Evolutionary conservation across 2,329 filamentous ascomycete species (phyloP), one percentile per base, ranked within the genome.

Genomic region (Lachnellula suecica): DNA sequence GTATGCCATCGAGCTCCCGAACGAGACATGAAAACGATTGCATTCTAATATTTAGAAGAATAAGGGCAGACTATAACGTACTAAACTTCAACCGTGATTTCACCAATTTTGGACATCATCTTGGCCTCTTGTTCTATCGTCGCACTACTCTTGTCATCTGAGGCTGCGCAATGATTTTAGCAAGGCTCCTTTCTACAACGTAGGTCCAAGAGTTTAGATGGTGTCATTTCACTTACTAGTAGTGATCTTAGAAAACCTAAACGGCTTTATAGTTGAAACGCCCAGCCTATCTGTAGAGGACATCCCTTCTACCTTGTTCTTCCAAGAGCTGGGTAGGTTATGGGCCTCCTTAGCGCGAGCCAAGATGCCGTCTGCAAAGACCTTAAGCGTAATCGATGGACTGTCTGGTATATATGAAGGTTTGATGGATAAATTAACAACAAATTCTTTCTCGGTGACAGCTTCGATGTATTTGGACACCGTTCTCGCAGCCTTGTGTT

Each of bases 381-480:
- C 2, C 2, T 48, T 3, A 11, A 52, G 20, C 3, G 13, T 10
- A 13, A 52, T 27, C 3, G 6, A 22, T 8, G 37, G 37, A 10
- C 44, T 35, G 19, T 52, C 44, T 2, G 40, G n/a, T 11, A 25
- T 10, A 24, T 19, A 44, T 5, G 44, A 20, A 9, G 4, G 2
- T 9, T 31, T 10, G 19, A 52, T 9, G 13, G 13, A 13, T 2
- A 27, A 20, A 23, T 25, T 44, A 7, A 52, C 31, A n/a, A 25
- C 15, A 23, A 52, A 52, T 40, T 52, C 44, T 23, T 41, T 20
- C 15, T 44, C 50, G 3, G 44, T 25, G 8, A 20, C 4, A 4
- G 45, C 43, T 25, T 52, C 29, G 35, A 52, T 23, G 29, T 48
- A 52, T 38, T 23, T 47, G 11, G 38, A 44, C 1, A 48, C 20